These are phyloP conservation scores for Pseudocercospora fuligena DNA, from an alignment of 2,329 filamentous ascomycete genomes.

Conservation along the genomic window DNA sequence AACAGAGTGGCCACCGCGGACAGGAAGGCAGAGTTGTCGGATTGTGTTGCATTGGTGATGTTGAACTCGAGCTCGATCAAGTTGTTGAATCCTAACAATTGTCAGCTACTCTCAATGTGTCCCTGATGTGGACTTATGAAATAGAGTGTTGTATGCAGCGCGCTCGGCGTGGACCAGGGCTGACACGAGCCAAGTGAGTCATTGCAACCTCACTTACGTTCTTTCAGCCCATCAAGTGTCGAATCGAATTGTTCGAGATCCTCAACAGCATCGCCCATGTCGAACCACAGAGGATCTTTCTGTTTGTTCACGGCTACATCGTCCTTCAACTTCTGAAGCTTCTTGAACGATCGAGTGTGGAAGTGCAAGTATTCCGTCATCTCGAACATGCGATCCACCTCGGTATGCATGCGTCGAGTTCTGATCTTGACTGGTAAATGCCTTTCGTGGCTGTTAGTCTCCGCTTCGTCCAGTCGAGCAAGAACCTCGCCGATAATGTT, in stretches of 20 bases:
- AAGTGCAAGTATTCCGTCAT: conserved; percentile 44
- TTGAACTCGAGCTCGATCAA: conserved; percentile 48
- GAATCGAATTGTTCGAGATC: conserved; percentile 44
- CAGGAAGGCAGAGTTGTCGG: conserved; percentile 42
- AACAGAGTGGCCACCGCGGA: conserved; percentile 43
- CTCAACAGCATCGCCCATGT: conserved; percentile 44
- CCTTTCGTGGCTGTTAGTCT: conserved; percentile 41
- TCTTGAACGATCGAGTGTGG: conserved; percentile 42
- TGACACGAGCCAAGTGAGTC: background rate
- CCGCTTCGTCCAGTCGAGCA: conserved; percentile 42
- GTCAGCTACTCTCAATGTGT: conserved; percentile 8
- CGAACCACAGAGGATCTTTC: conserved; percentile 41
- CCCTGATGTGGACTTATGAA: no score
- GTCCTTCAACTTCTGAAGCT: conserved; percentile 42
- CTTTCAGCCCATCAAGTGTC: conserved; percentile 42
- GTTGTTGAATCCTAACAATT: conserved; percentile 40
- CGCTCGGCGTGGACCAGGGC: background rate
- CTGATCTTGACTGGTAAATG: conserved; percentile 42
- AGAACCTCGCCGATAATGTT: conserved; percentile 44
- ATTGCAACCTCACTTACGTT: conserved; percentile 31
- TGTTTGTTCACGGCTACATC: conserved; percentile 38
- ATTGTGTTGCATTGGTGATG: conserved; percentile 43
- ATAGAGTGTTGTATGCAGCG: background rate
- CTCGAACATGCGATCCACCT: conserved; percentile 45
- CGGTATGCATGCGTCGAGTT: conserved; percentile 39